Evolutionary conservation across 768 basidiomycete species (phyloP).

Genomic region (Chalciporus pseudorubinellus): DNA sequence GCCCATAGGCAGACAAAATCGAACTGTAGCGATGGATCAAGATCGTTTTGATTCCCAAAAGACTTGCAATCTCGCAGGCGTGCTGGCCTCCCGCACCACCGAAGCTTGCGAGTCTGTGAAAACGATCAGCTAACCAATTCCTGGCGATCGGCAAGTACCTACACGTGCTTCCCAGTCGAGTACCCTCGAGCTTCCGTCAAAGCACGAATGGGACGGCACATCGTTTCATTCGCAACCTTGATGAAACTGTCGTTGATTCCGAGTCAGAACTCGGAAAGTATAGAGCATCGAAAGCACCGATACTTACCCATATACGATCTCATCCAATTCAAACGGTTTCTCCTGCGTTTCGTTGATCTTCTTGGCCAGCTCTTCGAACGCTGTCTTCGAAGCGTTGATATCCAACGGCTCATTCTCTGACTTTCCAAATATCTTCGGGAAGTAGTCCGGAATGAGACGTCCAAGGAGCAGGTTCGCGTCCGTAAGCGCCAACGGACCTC

Average conservation of each 20-base stretch:
- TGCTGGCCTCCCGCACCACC: constrained; percentile 92
- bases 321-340: constrained; percentile 65
- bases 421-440: constrained; percentile 94
- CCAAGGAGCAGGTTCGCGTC: constrained; percentile 92
- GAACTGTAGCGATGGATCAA: constrained; percentile 90
- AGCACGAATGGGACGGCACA: constrained; percentile 90
- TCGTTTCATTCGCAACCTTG: constrained; percentile 95
- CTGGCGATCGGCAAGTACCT: constrained; percentile 10
- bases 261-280: background rate
- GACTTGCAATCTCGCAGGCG: constrained; percentile 85
- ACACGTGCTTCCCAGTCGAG: constrained; percentile 75
- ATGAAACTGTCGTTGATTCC: constrained; percentile 67
- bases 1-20: constrained; percentile 89
- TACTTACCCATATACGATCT: constrained; percentile 83
- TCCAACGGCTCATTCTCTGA: constrained; percentile 85
- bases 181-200: constrained; percentile 88
- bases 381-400: constrained; percentile 58
- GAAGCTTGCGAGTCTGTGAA: constrained; percentile 71
- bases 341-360: constrained; percentile 69
- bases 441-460: constrained; percentile 83
- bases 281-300: background rate
- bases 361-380: constrained; percentile 65
- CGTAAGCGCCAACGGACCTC: constrained; percentile 87
- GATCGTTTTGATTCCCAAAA: constrained; percentile 85
- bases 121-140: background rate